Evolutionary conservation across 768 basidiomycete species (phyloP).

Genomic region (Podaxis rugospora): DNA sequence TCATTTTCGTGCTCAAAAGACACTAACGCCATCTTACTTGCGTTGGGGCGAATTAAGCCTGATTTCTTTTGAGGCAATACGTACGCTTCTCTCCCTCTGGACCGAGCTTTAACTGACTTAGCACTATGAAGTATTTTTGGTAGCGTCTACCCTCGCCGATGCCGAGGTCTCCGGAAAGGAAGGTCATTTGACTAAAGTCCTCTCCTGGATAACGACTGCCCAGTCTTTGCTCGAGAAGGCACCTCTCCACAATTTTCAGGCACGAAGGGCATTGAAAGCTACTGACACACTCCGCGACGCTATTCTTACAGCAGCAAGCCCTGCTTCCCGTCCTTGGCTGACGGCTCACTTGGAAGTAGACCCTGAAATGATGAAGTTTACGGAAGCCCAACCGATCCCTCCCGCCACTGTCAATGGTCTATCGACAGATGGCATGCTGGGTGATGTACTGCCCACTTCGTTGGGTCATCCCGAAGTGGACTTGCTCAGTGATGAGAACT

Average conservation of each 20-base stretch:
- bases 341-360: neutral
- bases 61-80: slow-evolving; percentile 1
- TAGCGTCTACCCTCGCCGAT: neutral
- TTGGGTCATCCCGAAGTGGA: neutral
- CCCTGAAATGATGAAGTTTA: neutral
- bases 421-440: neutral
- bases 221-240: neutral
- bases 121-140: neutral
- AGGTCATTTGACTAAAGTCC: neutral
- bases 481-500: neutral
- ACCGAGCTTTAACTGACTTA: neutral
- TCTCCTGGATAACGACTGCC: neutral
- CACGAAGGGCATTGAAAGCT: neutral
- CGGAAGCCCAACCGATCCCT: neutral
- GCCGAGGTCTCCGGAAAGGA: neutral
- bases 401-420: neutral
- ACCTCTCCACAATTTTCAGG: neutral
- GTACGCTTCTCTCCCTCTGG: neutral
- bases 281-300: neutral
- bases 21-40: neutral
- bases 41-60: neutral
- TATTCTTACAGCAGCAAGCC: neutral
- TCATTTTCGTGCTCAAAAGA: neutral
- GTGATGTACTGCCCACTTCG: neutral
- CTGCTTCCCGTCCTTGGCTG: neutral